Base-by-base conservation (phyloP, 2,329 filamentous ascomycete genomes). In the Botrytis porri region DNA sequence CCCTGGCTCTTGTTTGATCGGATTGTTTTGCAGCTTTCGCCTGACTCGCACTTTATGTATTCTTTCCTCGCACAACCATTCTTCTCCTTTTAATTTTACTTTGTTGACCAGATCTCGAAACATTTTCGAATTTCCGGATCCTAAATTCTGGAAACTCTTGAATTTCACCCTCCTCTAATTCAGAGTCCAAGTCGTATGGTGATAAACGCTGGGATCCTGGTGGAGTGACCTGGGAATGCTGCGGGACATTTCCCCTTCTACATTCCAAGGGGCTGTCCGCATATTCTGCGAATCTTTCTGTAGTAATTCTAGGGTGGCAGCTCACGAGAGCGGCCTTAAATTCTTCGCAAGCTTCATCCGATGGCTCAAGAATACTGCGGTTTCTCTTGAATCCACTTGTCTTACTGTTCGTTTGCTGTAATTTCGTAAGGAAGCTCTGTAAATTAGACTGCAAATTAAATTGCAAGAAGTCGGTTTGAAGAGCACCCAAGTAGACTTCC, bases 111-210 rank as follows among this genome's bases (percentile, higher is more conserved):
- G 12, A 5, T 57, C 51, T 57, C 14, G 18, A 18, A 57, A 8
- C n/a, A 18, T 14, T n/a, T 16, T 57, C 7, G 32, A 9, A 9
- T 18, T 32, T 32, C 51, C n/a, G n/a, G 4, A 29, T 29, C 8
- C 9, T 29, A 1, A 4, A 6, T 57, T 29, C 16, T 18, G 14
- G n/a, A 18, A 29, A 1, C 0, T 57, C n/a, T 7, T 18, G 6
- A 29, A 18, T 57, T 4, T 57, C n/a, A 29, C n/a, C n/a, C 51
- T 57, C 7, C 51, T 57, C 3, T 0, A 32, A 2, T 57, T 29
- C 51, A 18, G 51, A 57, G n/a, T 29, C 16, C 32, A 16, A 1
- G 0, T 7, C 5, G 51, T 32, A 32, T 57, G 6, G n/a, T 18
- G 6, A 1, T 29, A n/a, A 18, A 8, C n/a, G n/a, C 14, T 57